phyloP scores from a whole-genome alignment of 441 rosid genomes.

The Syzygium malaccense region DNA sequence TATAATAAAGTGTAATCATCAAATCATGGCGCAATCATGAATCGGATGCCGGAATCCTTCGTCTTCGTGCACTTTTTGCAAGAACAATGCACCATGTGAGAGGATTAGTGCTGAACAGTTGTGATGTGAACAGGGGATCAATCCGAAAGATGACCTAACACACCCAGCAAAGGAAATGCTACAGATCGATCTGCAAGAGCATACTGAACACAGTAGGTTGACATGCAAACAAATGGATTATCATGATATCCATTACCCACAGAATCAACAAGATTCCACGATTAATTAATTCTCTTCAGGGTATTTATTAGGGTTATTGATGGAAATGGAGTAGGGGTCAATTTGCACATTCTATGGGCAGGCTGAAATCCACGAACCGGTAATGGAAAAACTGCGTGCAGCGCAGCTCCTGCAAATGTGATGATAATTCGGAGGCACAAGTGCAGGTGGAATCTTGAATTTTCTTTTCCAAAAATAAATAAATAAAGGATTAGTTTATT shows the following conservation, averaged over 20 bases:
- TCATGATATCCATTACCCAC: neutral
- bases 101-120: neutral
- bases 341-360: neutral
- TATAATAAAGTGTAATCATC: neutral
- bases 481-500: neutral
- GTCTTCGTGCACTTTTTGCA: neutral
- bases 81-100: neutral
- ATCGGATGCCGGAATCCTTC: neutral
- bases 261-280: neutral
- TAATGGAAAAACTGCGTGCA: neutral
- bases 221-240: neutral
- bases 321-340: neutral
- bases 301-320: neutral
- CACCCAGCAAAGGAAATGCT: neutral
- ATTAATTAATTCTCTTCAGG: neutral
- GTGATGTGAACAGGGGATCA: neutral
- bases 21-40: neutral
- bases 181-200: neutral
- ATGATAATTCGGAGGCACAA: neutral
- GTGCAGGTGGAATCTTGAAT: neutral
- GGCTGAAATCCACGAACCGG: neutral
- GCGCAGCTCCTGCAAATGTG: neutral
- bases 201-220: neutral
- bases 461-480: neutral
- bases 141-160: neutral